Evolutionary conservation across 2,329 filamentous ascomycete species (phyloP), one percentile per base, ranked within the genome.

Genomic region (Verruconis gallopava): DNA sequence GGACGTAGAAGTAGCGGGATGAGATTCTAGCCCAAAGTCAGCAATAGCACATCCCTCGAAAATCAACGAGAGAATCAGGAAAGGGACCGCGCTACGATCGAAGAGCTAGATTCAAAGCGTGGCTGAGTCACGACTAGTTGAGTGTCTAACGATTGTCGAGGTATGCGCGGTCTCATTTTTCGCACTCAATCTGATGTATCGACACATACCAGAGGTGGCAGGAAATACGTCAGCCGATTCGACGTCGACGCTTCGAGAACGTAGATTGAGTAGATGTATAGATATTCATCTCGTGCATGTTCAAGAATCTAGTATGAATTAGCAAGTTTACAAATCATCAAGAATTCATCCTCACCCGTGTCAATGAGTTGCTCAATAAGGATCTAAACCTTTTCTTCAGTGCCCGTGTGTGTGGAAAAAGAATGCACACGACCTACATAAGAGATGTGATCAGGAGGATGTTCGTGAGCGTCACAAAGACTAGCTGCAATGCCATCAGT

Each of bases 391-490:
- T n/a, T n/a, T n/a, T n/a, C n/a, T n/a, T n/a, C n/a, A n/a, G n/a
- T n/a, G n/a, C n/a, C n/a, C n/a, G n/a, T n/a, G n/a, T n/a, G n/a
- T n/a, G n/a, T n/a, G n/a, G n/a, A n/a, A n/a, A n/a, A n/a, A n/a
- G n/a, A n/a, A n/a, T n/a, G n/a, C n/a, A n/a, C n/a, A 82, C 44
- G 64, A 86, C 77, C 67, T 79, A 80, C 28, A 84, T 86, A 48
- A 88, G 64, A 15, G 79, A 83, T 38, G 83, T 84, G 61, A 85
- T 81, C 21, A 91, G 69, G 5, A 91, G 67, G 51, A 89, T 84
- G 44, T 82, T 82, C 34, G 81, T 85, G 53, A 89, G 66, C 18
- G 73, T 81, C 47, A 89, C 73, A 59, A 89, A 89, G 38, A 85
- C 68, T 47, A 85, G 68, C 71, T 66, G 45, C 43, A 22, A 30